Conservation (phyloP, 441 rosid genomes). For the Gossypium trilobum region DNA sequence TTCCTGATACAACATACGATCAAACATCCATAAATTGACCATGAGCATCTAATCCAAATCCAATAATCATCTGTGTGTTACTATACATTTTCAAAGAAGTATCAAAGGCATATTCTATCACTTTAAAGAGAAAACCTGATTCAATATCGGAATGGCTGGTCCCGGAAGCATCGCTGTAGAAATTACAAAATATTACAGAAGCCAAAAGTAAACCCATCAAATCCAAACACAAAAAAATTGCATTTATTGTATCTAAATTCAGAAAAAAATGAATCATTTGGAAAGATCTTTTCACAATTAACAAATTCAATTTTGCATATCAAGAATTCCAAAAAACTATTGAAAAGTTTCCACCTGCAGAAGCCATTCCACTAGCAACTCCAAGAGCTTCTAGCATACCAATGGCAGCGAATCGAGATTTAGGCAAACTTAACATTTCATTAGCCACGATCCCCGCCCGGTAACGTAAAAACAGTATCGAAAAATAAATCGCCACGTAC, state of each 20-base stretch:
- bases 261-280: not conserved
- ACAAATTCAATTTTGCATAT: not conserved
- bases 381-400: conserved; percentile 75
- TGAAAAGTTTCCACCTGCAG: conserved; percentile 47
- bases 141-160: conserved; percentile 71
- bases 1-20: not conserved
- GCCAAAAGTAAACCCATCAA: not conserved
- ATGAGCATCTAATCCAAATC: not conserved
- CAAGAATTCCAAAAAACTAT: not conserved
- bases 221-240: not conserved
- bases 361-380: conserved; percentile 73
- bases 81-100: conserved; percentile 1
- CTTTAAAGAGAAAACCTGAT: conserved; percentile 41
- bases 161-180: conserved; percentile 82
- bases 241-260: not conserved
- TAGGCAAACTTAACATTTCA: conserved; percentile 66
- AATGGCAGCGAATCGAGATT: conserved; percentile 52
- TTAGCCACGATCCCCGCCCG: conserved; percentile 56
- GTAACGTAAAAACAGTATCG: conserved; percentile 42
- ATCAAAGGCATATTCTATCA: not conserved
- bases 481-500: conserved; percentile 63
- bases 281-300: not conserved
- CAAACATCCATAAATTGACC: not conserved
- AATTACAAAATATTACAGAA: conserved; percentile 11
- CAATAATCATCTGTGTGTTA: not conserved